phyloP scores from a whole-genome alignment of 179 eudicot species.

The Spinacia oleracea region DNA sequence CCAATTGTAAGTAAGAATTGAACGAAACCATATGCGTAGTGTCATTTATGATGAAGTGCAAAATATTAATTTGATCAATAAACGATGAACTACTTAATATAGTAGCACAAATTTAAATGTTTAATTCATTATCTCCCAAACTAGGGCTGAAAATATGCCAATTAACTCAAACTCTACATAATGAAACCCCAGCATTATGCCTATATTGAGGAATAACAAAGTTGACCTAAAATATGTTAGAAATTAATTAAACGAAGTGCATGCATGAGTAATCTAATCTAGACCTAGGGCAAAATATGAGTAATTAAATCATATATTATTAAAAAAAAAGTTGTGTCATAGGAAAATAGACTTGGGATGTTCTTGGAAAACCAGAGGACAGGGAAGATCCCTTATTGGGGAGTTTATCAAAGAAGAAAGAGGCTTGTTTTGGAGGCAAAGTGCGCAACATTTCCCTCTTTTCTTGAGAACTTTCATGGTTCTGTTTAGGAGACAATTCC shows the following conservation, averaged over 20 bases:
- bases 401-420: constrained; percentile 31
- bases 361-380: constrained; percentile 33
- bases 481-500: constrained; percentile 33
- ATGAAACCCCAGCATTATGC: background rate
- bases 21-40: too few species aligned
- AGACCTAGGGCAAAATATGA: background rate
- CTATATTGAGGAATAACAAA: background rate
- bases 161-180: background rate
- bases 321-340: background rate
- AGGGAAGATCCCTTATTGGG: constrained; percentile 42
- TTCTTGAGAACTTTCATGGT: constrained; percentile 36
- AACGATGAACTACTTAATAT: too few species aligned
- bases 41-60: too few species aligned
- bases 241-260: background rate
- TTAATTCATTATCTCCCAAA: background rate
- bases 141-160: background rate
- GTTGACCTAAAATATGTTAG: constrained; percentile 2
- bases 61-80: too few species aligned
- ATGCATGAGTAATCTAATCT: background rate
- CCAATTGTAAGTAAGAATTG: too few species aligned
- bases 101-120: background rate
- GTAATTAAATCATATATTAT: background rate
- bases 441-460: constrained; percentile 30
- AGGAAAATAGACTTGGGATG: constrained; percentile 15
- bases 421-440: constrained; percentile 34